A percentile compares a stretch with the other conserved stretches of the same genome.
Evolutionary conservation across 208 protist genomes (phyloP).

Genomic region (Crithidia sp.): DNA sequence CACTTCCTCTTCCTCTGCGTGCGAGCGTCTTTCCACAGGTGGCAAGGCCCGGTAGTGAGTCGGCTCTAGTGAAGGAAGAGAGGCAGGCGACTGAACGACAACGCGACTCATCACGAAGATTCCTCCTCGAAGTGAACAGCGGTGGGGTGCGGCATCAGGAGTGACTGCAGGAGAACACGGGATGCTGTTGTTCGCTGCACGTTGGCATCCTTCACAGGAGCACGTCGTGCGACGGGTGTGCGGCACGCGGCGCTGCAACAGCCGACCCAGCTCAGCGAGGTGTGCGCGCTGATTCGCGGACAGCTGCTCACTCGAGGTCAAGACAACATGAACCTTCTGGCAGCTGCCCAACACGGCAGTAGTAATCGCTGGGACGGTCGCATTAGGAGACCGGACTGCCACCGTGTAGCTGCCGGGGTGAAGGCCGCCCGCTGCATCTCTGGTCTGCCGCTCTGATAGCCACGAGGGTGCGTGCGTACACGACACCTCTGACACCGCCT

Average conservation of each 20-base stretch:
- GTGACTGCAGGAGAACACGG: too few relatives aligned
- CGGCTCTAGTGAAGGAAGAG: neutral
- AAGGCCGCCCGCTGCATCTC: too few relatives aligned
- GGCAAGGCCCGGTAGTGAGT: neutral
- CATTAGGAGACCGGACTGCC: too few relatives aligned
- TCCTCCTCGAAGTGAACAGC: neutral
- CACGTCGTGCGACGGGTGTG: neutral
- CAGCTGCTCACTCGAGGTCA: conserved; percentile 7
- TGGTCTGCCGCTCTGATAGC: too few relatives aligned
- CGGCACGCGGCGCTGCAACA: conserved; percentile 21
- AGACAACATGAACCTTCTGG: conserved; percentile 7
- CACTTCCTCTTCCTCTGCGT: conserved; percentile 1
- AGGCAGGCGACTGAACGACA: neutral
- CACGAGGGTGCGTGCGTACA: too few relatives aligned
- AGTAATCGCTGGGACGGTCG: too few relatives aligned
- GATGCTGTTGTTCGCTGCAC: too few relatives aligned
- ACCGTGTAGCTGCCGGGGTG: too few relatives aligned
- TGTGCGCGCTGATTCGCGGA: conserved; percentile 15
- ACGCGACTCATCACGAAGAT: conserved; percentile 32
- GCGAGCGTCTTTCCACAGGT: neutral
- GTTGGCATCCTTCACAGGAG: too few relatives aligned
- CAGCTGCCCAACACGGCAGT: too few relatives aligned
- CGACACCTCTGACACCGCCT: neutral
- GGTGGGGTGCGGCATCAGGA: neutral
- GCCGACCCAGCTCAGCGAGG: conserved; percentile 19